Conservation (phyloP, 768 basidiomycete species). For the Stropharia rugosoannulata region DNA sequence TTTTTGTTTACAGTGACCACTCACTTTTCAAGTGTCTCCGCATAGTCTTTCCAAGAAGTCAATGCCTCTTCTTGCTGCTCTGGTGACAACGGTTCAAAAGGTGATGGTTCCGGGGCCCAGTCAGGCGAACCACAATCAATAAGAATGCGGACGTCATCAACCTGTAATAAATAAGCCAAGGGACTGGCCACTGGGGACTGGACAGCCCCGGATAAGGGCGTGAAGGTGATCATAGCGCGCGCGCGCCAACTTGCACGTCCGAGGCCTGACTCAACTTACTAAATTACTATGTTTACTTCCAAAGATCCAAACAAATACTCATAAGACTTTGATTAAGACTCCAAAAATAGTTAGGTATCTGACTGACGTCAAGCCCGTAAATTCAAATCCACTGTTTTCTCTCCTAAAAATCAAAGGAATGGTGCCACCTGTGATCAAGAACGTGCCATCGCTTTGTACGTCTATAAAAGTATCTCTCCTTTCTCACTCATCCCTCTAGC, state of each 20-base stretch:
- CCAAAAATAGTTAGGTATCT: constrained; percentile 4
- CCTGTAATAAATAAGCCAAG: constrained; percentile 83
- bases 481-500: not conserved
- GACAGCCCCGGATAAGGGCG: constrained; percentile 84
- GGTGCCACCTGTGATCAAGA: too few species aligned
- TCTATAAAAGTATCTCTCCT: not conserved
- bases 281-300: not conserved
- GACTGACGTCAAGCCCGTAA: too few species aligned
- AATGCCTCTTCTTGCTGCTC: constrained; percentile 26
- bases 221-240: constrained; percentile 86
- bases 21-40: constrained; percentile 64
- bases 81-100: constrained; percentile 27
- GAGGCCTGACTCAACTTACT: not conserved
- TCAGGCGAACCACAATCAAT: constrained; percentile 95
- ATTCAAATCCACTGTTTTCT: too few species aligned
- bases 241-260: constrained; percentile 12
- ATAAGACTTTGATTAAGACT: too few species aligned
- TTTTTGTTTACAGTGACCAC: constrained; percentile 22
- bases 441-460: too few species aligned
- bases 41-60: constrained; percentile 65
- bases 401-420: too few species aligned
- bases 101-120: constrained; percentile 64
- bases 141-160: constrained; percentile 92
- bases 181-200: constrained; percentile 62
- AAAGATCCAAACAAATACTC: constrained; percentile 14